Evolutionary conservation across 31 red algal genomes (phyloP).

Genomic region (Endocladia muricata): DNA sequence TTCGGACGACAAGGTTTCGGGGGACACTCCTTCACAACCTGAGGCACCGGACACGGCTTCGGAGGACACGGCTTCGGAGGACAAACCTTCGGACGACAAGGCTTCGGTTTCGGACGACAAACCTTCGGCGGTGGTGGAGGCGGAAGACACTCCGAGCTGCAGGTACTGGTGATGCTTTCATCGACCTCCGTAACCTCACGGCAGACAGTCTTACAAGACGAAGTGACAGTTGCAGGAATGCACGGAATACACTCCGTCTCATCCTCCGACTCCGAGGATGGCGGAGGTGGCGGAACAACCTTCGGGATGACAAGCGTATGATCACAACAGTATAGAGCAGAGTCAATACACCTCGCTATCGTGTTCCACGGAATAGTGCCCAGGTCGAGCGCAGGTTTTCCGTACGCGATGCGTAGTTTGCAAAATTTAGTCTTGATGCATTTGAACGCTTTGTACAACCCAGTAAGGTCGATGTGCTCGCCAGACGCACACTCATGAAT

Average conservation of each 20-base stretch:
- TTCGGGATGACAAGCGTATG: slow-evolving; percentile 53
- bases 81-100: background rate
- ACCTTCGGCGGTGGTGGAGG: no score
- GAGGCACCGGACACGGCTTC: slow-evolving; percentile 12
- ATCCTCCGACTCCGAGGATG: background rate
- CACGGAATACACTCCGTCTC: background rate
- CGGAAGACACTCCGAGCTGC: no score
- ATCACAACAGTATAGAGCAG: slow-evolving; percentile 63
- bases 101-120: no score
- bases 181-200: no score
- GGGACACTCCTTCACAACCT: background rate
- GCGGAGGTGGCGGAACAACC: background rate
- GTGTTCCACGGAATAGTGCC: slow-evolving; percentile 35
- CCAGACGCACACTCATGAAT: slow-evolving; percentile 43
- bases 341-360: slow-evolving; percentile 56
- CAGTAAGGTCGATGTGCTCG: slow-evolving; percentile 58
- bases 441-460: slow-evolving; percentile 74
- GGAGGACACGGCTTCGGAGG: background rate
- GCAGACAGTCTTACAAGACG: no score
- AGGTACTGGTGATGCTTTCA: no score
- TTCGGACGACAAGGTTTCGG: background rate
- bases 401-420: slow-evolving; percentile 56
- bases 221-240: no score
- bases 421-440: slow-evolving; percentile 52
- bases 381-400: slow-evolving; percentile 49